These are phyloP conservation scores for Emericellopsis cladophorae DNA, from an alignment of 2,329 filamentous ascomycete species.

Conservation along the genomic window DNA sequence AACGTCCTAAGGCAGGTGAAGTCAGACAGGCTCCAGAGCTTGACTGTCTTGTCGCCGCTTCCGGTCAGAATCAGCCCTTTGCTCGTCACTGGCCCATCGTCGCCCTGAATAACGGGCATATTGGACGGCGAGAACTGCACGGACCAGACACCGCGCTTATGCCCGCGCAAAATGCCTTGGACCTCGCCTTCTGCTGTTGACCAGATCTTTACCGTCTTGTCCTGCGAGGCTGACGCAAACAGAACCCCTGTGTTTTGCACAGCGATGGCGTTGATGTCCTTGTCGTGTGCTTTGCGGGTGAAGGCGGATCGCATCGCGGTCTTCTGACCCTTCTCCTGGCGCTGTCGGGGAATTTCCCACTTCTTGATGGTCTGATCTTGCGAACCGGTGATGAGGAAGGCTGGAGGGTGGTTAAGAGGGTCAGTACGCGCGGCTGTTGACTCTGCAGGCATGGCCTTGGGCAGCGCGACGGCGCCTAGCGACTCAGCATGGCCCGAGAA, in stretches of 20 bases:
- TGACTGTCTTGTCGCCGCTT: slow-evolving; percentile 90
- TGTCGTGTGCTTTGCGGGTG: slow-evolving; percentile 93
- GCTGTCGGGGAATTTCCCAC: slow-evolving; percentile 64
- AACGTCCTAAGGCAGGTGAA: slow-evolving; percentile 90
- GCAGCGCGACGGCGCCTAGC: slow-evolving; percentile 76
- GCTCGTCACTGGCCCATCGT: slow-evolving; percentile 58
- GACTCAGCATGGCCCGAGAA: slow-evolving; percentile 93
- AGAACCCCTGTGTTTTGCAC: slow-evolving; percentile 61
- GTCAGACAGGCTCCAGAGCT: slow-evolving; percentile 85
- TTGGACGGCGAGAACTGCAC: slow-evolving; percentile 77
- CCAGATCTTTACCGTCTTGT: slow-evolving; percentile 96
- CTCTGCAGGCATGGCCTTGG: slow-evolving; percentile 53
- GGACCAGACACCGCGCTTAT: slow-evolving; percentile 92
- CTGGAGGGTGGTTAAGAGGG: slow-evolving; percentile 67
- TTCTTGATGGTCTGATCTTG: slow-evolving; percentile 93
- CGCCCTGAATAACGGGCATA: slow-evolving; percentile 59
- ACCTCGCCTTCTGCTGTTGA: slow-evolving; percentile 81
- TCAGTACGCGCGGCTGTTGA: slow-evolving; percentile 59
- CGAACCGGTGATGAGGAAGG: slow-evolving; percentile 81
- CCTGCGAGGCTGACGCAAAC: slow-evolving; percentile 93
- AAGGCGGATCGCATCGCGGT: slow-evolving; percentile 57
- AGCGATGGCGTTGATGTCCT: slow-evolving; percentile 94
- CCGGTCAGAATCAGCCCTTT: slow-evolving; percentile 81
- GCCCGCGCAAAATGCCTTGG: slow-evolving; percentile 80
- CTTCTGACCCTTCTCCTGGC: slow-evolving; percentile 28